Evolutionary conservation across 1,284 basidiomycete genomes (phyloP).

Genomic region (Pholiota adiposa): DNA sequence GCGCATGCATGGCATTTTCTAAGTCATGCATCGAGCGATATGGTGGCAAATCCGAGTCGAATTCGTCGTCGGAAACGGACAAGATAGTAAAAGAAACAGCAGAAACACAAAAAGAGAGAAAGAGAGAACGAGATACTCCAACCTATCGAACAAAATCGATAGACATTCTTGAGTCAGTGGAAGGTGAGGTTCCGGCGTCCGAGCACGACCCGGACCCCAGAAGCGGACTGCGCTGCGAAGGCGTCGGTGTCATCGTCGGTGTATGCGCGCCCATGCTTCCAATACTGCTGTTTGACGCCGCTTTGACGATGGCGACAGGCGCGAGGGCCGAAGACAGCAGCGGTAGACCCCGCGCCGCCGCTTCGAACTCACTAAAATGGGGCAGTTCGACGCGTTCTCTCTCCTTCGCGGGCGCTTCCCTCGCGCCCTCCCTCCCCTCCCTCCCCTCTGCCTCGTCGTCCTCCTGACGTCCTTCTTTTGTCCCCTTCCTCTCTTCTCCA

Average conservation of each 20-base stretch:
- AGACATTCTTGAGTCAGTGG: conserved; percentile 31
- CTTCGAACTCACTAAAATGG: conserved; percentile 65
- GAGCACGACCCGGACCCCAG: background rate
- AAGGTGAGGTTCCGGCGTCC: background rate
- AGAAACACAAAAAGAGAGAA: too few species aligned
- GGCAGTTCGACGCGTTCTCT: conserved; percentile 51
- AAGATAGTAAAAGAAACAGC: background rate
- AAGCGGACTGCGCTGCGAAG: background rate
- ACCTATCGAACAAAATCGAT: conserved; percentile 35
- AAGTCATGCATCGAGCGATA: too few species aligned
- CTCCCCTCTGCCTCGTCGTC: conserved; percentile 14
- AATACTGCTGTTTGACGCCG: conserved; percentile 1
- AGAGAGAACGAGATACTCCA: too few species aligned
- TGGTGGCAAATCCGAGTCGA: background rate
- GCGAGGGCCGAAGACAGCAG: conserved; percentile 11
- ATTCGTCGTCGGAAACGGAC: background rate
- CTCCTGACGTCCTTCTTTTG: conserved; percentile 21
- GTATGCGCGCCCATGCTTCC: conserved; percentile 1
- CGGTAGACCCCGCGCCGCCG: conserved; percentile 41
- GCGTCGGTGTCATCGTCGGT: conserved; percentile 1
- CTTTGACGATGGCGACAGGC: conserved; percentile 1
- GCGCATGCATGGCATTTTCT: too few species aligned
- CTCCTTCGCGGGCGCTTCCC: conserved; percentile 15
- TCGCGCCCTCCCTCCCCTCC: conserved; percentile 4
- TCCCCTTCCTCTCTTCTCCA: conserved; percentile 24